Evolutionary conservation across 2,329 filamentous ascomycete species (phyloP).

Genomic region (Helotiales sp.): DNA sequence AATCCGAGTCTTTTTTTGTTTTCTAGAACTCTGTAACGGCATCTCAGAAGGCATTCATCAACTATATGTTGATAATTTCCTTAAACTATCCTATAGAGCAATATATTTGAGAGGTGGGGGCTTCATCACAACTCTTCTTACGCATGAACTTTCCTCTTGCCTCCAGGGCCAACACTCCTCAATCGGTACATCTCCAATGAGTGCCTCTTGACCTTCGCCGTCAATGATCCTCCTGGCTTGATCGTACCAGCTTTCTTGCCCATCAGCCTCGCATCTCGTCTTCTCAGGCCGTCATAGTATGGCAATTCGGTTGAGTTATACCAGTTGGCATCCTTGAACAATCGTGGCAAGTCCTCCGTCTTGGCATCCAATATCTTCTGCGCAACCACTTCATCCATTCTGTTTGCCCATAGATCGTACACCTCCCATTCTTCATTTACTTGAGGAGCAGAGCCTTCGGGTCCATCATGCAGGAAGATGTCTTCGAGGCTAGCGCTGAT

Average conservation of each 20-base stretch:
- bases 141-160: slow-evolving; percentile 10
- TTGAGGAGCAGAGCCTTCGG: slow-evolving; percentile 41
- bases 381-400: slow-evolving; percentile 47
- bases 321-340: slow-evolving; percentile 26
- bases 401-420: slow-evolving; percentile 52
- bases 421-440: slow-evolving; percentile 47
- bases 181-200: slow-evolving; percentile 41
- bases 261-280: slow-evolving; percentile 44
- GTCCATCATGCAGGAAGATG: slow-evolving; percentile 49
- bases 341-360: not conserved
- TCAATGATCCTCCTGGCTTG: slow-evolving; percentile 39
- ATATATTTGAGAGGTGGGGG: not conserved
- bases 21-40: too few relatives aligned
- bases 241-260: slow-evolving; percentile 45
- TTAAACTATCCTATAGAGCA: not conserved
- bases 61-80: too few relatives aligned
- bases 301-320: slow-evolving; percentile 48
- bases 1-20: too few relatives aligned
- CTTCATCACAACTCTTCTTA: slow-evolving; percentile 15
- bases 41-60: too few relatives aligned
- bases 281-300: slow-evolving; percentile 45
- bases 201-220: slow-evolving; percentile 45
- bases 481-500: slow-evolving; percentile 50
- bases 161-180: slow-evolving; percentile 7
- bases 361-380: slow-evolving; percentile 22